Conservation (phyloP, 495 filamentous ascomycete genomes). For the Symbiotaphrina buchneri region DNA sequence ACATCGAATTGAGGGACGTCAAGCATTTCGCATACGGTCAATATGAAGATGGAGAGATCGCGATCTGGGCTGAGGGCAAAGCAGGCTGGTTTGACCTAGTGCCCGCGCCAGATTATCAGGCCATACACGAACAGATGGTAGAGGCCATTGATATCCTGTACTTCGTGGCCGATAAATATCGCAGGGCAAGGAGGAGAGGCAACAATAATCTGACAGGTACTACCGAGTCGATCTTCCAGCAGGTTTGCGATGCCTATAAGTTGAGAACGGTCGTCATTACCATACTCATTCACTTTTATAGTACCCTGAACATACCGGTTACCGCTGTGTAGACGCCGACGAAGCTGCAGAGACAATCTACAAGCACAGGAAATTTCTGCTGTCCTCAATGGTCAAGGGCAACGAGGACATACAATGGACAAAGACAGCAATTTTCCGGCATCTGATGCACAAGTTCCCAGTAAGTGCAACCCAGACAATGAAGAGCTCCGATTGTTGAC, state of each 20-base stretch:
- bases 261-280: slow-evolving; percentile 1
- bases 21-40: slow-evolving; percentile 48
- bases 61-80: slow-evolving; percentile 52
- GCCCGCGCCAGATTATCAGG: slow-evolving; percentile 34
- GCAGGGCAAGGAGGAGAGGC: slow-evolving; percentile 5
- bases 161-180: slow-evolving; percentile 31
- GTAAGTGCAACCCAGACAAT: slow-evolving; percentile 10
- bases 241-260: not conserved
- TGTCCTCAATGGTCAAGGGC: slow-evolving; percentile 32
- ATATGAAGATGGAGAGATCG: slow-evolving; percentile 30
- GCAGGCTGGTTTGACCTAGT: slow-evolving; percentile 63
- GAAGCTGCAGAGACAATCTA: slow-evolving; percentile 27
- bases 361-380: slow-evolving; percentile 28
- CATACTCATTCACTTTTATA: slow-evolving; percentile 5
- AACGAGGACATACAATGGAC: slow-evolving; percentile 32
- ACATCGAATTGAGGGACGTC: slow-evolving; percentile 41
- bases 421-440: slow-evolving; percentile 25
- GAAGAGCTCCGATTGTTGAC: too few relatives aligned
- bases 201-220: slow-evolving; percentile 5
- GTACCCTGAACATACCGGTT: slow-evolving; percentile 20
- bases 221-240: not conserved
- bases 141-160: slow-evolving; percentile 52
- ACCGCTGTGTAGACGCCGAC: slow-evolving; percentile 18
- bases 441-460: slow-evolving; percentile 26
- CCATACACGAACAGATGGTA: slow-evolving; percentile 38